A percentile compares a stretch with the other conserved stretches of the same genome.
phyloP scores from a whole-genome alignment of 148 eudicot species.

The Diospyros lotus region DNA sequence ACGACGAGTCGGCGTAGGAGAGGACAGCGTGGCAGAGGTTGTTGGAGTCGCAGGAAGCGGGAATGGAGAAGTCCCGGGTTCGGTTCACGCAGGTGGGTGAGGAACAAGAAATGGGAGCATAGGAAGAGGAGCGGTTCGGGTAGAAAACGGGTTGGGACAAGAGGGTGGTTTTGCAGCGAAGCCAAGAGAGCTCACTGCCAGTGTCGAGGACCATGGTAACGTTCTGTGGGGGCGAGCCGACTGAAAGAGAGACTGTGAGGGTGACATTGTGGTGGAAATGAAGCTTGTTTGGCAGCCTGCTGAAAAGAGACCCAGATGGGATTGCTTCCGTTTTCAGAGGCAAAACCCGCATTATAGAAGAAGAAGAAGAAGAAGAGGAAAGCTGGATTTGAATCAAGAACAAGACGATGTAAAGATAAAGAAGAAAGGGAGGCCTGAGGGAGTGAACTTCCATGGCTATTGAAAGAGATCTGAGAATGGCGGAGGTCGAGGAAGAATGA shows the following conservation, averaged over 20 bases:
- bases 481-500: not conserved
- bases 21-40: slow-evolving; percentile 36
- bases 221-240: slow-evolving; percentile 44
- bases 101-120: slow-evolving; percentile 30
- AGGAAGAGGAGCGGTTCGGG: slow-evolving; percentile 26
- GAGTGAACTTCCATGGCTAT: slow-evolving; percentile 2
- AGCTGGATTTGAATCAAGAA: slow-evolving; percentile 7
- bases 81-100: slow-evolving; percentile 32
- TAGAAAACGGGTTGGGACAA: slow-evolving; percentile 18
- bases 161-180: slow-evolving; percentile 29
- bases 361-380: not conserved
- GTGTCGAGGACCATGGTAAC: slow-evolving; percentile 49
- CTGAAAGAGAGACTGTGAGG: slow-evolving; percentile 35
- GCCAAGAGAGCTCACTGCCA: slow-evolving; percentile 48
- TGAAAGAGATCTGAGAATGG: not conserved
- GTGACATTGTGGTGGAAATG: slow-evolving; percentile 41
- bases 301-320: slow-evolving; percentile 13
- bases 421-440: slow-evolving; percentile 6
- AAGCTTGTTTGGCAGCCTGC: slow-evolving; percentile 30
- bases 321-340: slow-evolving; percentile 29
- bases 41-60: slow-evolving; percentile 31
- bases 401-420: not conserved
- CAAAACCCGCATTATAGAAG: slow-evolving; percentile 24
- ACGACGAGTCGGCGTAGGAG: slow-evolving; percentile 42
- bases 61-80: slow-evolving; percentile 35